These are phyloP conservation scores for Pyrus communis DNA, from an alignment of 306 rosid genomes.

Conservation along the genomic window DNA sequence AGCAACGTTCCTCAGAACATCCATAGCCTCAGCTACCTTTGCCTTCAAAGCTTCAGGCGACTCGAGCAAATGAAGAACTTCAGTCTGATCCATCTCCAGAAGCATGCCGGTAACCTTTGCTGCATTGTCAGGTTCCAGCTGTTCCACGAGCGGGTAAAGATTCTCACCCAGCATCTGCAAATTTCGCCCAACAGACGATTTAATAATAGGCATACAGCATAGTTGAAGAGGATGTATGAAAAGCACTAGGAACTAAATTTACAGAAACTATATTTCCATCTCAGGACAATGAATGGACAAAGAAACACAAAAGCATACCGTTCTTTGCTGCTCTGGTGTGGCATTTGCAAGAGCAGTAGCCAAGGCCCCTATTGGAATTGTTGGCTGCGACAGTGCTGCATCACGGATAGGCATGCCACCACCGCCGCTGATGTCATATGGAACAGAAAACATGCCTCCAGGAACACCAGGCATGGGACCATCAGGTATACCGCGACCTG, in stretches of 20 bases:
- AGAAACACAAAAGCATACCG: conserved; percentile 37
- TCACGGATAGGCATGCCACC: conserved; percentile 81
- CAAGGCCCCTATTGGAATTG: conserved; percentile 86
- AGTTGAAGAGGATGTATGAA: background rate
- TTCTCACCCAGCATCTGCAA: conserved; percentile 94
- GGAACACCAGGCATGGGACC: conserved; percentile 86
- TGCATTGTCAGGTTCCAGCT: conserved; percentile 89
- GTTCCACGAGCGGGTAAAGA: conserved; percentile 97
- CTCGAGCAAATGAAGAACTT: conserved; percentile 92
- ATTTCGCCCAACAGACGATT: conserved; percentile 10
- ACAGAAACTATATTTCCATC: background rate
- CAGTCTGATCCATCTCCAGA: conserved; percentile 98
- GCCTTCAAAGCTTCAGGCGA: conserved; percentile 96
- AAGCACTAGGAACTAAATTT: background rate
- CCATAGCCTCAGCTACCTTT: conserved; percentile 97
- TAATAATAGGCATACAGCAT: background rate
- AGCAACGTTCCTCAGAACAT: conserved; percentile 84
- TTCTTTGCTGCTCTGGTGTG: conserved; percentile 93
- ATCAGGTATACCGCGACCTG: conserved; percentile 81
- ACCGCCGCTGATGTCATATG: conserved; percentile 76
- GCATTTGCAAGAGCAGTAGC: conserved; percentile 94
- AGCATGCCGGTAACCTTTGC: conserved; percentile 99
- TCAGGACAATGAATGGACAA: background rate
- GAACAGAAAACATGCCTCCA: conserved; percentile 96
- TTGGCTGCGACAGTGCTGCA: conserved; percentile 59